phyloP scores from a whole-genome alignment of 352 stramenopile genomes.

The Globisporangium carolinianum region DNA sequence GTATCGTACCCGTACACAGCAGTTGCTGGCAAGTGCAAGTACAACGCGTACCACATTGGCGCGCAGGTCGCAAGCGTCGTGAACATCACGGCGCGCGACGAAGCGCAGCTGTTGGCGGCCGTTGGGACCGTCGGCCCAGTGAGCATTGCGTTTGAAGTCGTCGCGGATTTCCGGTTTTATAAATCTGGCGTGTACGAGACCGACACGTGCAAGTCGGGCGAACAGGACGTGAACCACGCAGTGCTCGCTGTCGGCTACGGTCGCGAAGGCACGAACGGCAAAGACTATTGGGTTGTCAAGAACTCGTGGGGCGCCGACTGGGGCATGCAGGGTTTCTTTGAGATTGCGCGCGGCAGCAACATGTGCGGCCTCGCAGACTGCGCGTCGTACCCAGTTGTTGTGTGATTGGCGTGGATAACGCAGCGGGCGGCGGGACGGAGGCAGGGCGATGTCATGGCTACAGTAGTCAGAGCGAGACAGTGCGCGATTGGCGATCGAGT shows the following conservation, averaged over 20 bases:
- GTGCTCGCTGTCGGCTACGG: conserved; percentile 97
- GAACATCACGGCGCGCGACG: conserved; percentile 80
- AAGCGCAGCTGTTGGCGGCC: conserved; percentile 63
- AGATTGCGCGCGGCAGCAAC: conserved; percentile 88
- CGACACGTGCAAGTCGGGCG: conserved; percentile 69
- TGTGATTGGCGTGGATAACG: conserved; percentile 13
- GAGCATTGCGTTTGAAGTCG: conserved; percentile 84
- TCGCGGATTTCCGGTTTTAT: conserved; percentile 87
- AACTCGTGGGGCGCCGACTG: conserved; percentile 94
- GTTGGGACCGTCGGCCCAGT: conserved; percentile 67
- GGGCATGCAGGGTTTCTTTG: conserved; percentile 95
- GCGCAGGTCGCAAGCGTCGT: conserved; percentile 69
- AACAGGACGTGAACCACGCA: conserved; percentile 86
- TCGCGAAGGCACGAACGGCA: conserved; percentile 56
- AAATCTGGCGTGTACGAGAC: conserved; percentile 85
- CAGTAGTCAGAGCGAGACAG: neutral
- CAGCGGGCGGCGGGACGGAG: neutral
- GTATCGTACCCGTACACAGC: conserved; percentile 70
- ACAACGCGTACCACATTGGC: conserved; percentile 65
- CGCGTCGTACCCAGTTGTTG: conserved; percentile 79
- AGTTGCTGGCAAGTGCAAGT: conserved; percentile 76
- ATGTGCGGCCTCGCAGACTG: conserved; percentile 87
- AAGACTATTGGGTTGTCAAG: conserved; percentile 96
- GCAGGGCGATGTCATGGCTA: neutral
- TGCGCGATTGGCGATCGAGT: too few relatives aligned